Percentiles rank a stretch among this genome's conserved stretches.
Conservation (phyloP, 768 basidiomycete genomes). For the Boletus sensibilis region DNA sequence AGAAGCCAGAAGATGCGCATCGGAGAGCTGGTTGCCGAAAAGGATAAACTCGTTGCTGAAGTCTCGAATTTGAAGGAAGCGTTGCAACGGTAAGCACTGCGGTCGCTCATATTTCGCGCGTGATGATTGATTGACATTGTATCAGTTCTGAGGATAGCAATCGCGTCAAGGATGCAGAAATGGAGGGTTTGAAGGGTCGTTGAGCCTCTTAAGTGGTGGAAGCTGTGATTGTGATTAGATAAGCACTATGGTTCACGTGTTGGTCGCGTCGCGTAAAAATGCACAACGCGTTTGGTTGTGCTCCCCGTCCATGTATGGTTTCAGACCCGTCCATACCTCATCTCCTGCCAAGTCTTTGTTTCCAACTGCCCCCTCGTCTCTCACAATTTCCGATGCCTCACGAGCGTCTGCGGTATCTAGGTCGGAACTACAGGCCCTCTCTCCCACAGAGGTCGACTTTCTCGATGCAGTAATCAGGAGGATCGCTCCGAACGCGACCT, state of each 20-base stretch:
- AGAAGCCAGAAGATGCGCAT: slow-evolving; percentile 24
- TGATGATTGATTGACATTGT: not conserved
- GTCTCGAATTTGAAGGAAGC: slow-evolving; percentile 16
- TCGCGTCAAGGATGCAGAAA: slow-evolving; percentile 8
- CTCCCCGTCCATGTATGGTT: slow-evolving; percentile 39
- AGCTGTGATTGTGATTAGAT: slow-evolving; percentile 18
- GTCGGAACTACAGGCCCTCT: slow-evolving; percentile 52
- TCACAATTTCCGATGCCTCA: slow-evolving; percentile 36
- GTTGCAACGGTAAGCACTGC: slow-evolving; percentile 15
- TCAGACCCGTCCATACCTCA: slow-evolving; percentile 49
- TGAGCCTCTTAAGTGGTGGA: too few relatives aligned
- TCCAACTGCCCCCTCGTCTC: slow-evolving; percentile 14
- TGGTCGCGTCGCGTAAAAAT: slow-evolving; percentile 26
- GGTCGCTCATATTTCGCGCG: not conserved
- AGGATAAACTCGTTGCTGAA: slow-evolving; percentile 12
- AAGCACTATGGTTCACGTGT: slow-evolving; percentile 26
- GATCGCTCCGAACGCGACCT: slow-evolving; percentile 65
- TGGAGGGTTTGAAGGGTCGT: not conserved
- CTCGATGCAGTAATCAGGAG: slow-evolving; percentile 73
- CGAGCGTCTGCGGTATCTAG: slow-evolving; percentile 39
- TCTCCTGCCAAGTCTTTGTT: slow-evolving; percentile 40
- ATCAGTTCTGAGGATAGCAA: slow-evolving; percentile 9
- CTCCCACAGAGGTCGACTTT: slow-evolving; percentile 60
- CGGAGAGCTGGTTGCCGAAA: slow-evolving; percentile 20
- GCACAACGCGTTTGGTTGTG: slow-evolving; percentile 12